Evolutionary conservation across 257 asterid species (phyloP).

Genomic region (Solanum chiquidenum): DNA sequence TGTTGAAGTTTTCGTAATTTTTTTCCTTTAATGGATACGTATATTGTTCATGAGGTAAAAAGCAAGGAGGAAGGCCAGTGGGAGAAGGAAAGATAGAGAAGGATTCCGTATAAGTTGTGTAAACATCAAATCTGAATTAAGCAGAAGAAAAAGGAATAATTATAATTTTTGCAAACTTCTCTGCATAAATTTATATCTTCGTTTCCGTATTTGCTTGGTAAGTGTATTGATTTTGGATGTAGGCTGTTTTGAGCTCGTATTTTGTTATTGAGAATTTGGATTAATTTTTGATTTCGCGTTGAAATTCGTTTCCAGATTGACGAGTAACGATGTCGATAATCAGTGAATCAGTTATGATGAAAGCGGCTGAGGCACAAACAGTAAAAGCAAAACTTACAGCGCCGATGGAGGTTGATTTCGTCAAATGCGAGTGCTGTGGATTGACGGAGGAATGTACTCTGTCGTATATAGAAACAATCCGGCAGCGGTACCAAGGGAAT

Average conservation of each 20-base stretch:
- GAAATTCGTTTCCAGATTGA: conserved; percentile 1
- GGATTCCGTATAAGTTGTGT: not conserved
- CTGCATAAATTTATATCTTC: not conserved
- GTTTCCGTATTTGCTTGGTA: conserved; percentile 33
- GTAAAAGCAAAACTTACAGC: conserved; percentile 3
- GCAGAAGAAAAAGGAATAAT: not conserved
- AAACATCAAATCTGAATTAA: not conserved
- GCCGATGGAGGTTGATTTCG: conserved; percentile 48
- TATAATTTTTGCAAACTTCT: not conserved
- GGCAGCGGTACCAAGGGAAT: conserved; percentile 67
- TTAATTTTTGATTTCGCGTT: not conserved
- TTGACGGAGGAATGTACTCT: conserved; percentile 81
- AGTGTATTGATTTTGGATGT: not conserved
- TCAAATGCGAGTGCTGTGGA: conserved; percentile 84
- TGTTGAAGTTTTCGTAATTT: conserved; percentile 3
- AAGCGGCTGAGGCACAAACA: conserved; percentile 22
- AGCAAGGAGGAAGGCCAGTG: conserved; percentile 52
- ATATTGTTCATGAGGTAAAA: conserved; percentile 40
- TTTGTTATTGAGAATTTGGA: not conserved
- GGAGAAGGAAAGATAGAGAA: conserved; percentile 50
- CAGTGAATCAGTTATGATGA: conserved; percentile 36
- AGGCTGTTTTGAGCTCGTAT: not conserved
- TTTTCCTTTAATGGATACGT: conserved; percentile 20
- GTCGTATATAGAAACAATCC: conserved; percentile 52
- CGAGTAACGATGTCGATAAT: not conserved